A percentile compares a stretch with the other conserved stretches of the same genome.
Evolutionary conservation across 257 asterid genomes (phyloP).

Genomic region (Gardenia jasminoides): DNA sequence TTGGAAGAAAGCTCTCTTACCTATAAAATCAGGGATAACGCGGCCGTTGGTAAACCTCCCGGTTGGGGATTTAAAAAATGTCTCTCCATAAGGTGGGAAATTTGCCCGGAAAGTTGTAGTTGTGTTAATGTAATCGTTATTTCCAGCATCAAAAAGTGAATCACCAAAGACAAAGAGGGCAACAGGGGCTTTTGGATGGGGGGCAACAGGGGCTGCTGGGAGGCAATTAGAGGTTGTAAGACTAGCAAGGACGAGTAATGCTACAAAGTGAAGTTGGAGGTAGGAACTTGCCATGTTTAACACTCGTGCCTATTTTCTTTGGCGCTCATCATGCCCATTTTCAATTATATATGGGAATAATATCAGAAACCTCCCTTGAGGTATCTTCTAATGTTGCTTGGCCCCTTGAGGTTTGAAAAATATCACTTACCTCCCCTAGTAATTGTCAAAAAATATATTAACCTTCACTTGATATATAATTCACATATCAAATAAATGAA

Average conservation of each 20-base stretch:
- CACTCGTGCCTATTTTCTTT: no score
- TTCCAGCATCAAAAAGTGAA: conserved; percentile 60
- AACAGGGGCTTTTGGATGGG: background rate
- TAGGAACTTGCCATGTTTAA: no score
- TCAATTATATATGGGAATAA: no score
- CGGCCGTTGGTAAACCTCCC: conserved; percentile 80
- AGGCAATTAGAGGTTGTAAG: background rate
- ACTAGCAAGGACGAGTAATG: background rate
- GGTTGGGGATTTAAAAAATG: conserved; percentile 51
- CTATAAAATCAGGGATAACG: conserved; percentile 52
- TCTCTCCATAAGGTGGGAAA: conserved; percentile 58
- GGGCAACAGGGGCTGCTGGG: background rate
- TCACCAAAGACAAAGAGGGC: conserved; percentile 58
- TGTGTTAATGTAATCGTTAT: conserved; percentile 70
- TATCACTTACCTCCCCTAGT: no score
- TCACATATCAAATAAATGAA: no score
- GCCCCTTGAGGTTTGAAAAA: no score
- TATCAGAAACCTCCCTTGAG: no score
- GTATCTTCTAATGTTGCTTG: no score
- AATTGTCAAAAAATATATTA: no score
- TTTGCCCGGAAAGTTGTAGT: conserved; percentile 54
- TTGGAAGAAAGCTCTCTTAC: conserved; percentile 18
- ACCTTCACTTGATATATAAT: no score
- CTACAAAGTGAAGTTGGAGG: no score
- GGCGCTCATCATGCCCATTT: no score